These are phyloP conservation scores for Cnidoscolus chayamansa DNA, from an alignment of 441 rosid genomes.

Conservation along the genomic window DNA sequence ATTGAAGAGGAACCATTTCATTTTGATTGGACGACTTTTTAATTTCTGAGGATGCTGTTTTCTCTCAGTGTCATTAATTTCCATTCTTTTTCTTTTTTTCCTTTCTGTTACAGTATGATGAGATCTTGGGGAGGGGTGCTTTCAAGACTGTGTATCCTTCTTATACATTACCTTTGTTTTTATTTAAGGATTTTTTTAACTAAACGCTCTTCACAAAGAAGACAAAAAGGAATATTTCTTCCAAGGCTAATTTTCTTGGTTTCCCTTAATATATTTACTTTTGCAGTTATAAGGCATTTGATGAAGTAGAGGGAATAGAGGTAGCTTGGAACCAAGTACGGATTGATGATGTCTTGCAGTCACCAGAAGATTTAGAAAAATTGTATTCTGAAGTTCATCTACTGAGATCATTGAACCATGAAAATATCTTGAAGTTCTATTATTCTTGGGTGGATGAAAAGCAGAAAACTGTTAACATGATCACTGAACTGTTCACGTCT, in stretches of 20 bases:
- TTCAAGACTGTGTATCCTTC: conserved; percentile 73
- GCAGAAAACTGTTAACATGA: conserved; percentile 59
- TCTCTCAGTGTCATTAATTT: neutral
- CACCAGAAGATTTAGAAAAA: conserved; percentile 54
- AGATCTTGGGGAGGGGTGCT: conserved; percentile 71
- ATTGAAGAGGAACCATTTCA: neutral
- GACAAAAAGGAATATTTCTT: neutral
- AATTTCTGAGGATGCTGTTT: neutral
- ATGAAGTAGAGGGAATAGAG: conserved; percentile 65
- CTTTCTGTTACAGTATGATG: conserved; percentile 44
- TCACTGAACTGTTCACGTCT: conserved; percentile 70
- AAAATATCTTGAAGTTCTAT: conserved; percentile 53
- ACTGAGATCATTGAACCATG: conserved; percentile 57
- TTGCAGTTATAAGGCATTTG: conserved; percentile 64
- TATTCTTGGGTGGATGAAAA: conserved; percentile 64
- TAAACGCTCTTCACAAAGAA: too few species aligned
- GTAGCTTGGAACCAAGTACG: conserved; percentile 76
- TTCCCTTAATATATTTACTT: conserved; percentile 1
- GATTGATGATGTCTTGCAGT: conserved; percentile 53
- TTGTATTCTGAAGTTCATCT: conserved; percentile 64
- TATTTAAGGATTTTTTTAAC: neutral
- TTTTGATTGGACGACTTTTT: neutral
- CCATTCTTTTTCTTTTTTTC: neutral
- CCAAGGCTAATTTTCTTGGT: neutral
- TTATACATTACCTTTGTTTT: conserved; percentile 12